phyloP scores from a whole-genome alignment of 1,139 yeast species.

The Keqinozyma sinolaborantium region DNA sequence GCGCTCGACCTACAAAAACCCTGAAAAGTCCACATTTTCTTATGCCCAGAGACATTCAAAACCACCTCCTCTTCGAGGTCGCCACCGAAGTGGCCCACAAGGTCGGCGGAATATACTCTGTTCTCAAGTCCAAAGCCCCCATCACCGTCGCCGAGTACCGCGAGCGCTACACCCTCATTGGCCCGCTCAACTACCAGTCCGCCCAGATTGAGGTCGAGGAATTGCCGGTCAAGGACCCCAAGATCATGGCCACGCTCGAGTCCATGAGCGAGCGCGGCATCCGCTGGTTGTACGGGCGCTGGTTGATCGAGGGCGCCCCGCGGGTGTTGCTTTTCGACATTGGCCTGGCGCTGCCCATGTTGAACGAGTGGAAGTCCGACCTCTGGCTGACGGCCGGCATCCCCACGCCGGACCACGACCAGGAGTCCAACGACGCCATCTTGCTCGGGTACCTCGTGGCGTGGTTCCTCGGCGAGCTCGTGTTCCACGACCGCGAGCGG shows the following conservation, averaged over 20 bases:
- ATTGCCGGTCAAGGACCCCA: constrained; percentile 63
- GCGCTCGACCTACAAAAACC: no score
- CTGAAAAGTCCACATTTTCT: no score
- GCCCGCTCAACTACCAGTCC: constrained; percentile 76
- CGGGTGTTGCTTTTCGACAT: constrained; percentile 85
- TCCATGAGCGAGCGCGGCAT: constrained; percentile 82
- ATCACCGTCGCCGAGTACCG: constrained; percentile 92
- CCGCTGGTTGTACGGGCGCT: constrained; percentile 82
- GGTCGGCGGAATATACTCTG: constrained; percentile 97
- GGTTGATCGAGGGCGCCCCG: constrained; percentile 98
- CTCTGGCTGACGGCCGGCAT: constrained; percentile 89
- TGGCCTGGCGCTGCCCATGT: constrained; percentile 62
- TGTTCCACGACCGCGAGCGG: constrained; percentile 72
- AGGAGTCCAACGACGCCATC: constrained; percentile 89
- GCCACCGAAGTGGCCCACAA: constrained; percentile 98
- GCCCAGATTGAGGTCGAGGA: constrained; percentile 95
- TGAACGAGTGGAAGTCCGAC: constrained; percentile 93
- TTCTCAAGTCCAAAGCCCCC: constrained; percentile 93
- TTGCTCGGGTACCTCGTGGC: constrained; percentile 90
- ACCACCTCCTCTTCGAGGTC: constrained; percentile 86
- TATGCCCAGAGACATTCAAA: constrained; percentile 77
- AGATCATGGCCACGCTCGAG: constrained; percentile 58
- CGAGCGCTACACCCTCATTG: constrained; percentile 81
- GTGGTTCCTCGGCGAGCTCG: constrained; percentile 95
- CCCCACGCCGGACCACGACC: constrained; percentile 88